These are phyloP conservation scores for Pythium guiyangense DNA, from an alignment of 352 stramenopile genomes.

Conservation along the genomic window DNA sequence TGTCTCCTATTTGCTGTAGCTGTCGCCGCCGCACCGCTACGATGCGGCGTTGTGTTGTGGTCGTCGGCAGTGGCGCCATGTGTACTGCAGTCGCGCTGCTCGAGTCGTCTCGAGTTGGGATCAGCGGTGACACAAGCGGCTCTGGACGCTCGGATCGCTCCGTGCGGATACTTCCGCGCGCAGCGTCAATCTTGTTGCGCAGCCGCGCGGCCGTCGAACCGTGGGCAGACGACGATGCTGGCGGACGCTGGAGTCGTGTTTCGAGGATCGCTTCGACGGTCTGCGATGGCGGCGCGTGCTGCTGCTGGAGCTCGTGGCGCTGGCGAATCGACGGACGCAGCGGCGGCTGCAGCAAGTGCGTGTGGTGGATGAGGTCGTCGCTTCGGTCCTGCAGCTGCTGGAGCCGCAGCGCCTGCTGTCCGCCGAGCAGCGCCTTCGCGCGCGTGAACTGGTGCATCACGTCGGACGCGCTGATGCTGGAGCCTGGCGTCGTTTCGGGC, in stretches of 20 bases:
- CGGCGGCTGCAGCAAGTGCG: slow-evolving; percentile 18
- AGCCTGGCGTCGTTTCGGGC: too few relatives aligned
- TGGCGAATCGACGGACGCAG: background rate
- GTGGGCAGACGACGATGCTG: background rate
- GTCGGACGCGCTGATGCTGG: too few relatives aligned
- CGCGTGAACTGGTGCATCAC: slow-evolving; percentile 22
- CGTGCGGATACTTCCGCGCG: slow-evolving; percentile 39
- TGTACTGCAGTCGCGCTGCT: background rate
- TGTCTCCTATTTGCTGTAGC: background rate
- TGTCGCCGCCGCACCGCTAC: slow-evolving; percentile 24
- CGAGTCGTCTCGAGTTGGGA: background rate
- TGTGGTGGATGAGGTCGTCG: slow-evolving; percentile 28
- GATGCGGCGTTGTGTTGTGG: background rate
- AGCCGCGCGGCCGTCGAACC: slow-evolving; percentile 22
- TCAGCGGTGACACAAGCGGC: slow-evolving; percentile 13
- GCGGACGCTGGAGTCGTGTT: slow-evolving; percentile 12
- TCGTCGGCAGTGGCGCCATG: background rate
- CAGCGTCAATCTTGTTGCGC: slow-evolving; percentile 33
- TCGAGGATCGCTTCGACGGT: slow-evolving; percentile 51
- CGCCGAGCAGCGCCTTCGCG: slow-evolving; percentile 32
- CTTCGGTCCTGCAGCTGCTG: slow-evolving; percentile 31
- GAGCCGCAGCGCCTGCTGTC: slow-evolving; percentile 44
- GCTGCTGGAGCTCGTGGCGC: background rate
- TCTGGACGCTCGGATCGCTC: slow-evolving; percentile 30
- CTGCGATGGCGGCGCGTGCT: slow-evolving; percentile 11